These are phyloP conservation scores for Cryptococcus floricola DNA, from an alignment of 1,284 basidiomycete genomes.

Conservation along the genomic window DNA sequence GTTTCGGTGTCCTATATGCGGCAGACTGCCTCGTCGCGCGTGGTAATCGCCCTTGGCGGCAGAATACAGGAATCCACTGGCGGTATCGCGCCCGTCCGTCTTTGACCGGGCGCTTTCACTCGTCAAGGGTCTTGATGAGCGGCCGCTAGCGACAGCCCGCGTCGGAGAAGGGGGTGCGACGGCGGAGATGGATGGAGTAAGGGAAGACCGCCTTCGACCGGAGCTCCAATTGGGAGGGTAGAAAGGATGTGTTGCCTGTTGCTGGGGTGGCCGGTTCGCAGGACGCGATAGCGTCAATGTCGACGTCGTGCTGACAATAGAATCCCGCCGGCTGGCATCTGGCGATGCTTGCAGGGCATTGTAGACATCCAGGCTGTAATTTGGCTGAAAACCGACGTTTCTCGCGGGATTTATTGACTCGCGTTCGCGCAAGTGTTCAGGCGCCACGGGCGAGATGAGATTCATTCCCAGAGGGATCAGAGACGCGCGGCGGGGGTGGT, in stretches of 20 bases:
- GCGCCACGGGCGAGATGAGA: conserved; percentile 46
- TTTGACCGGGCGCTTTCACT: conserved; percentile 16
- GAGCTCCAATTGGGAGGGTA: conserved; percentile 13
- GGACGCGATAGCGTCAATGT: conserved; percentile 38
- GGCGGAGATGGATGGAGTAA: conserved; percentile 34
- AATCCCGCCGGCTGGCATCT: conserved; percentile 17
- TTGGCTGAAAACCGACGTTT: conserved; percentile 28
- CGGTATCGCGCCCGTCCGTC: background rate
- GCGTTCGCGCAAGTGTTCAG: conserved; percentile 11
- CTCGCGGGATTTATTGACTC: conserved; percentile 17
- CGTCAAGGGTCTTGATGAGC: conserved; percentile 20
- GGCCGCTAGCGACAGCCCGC: conserved; percentile 27
- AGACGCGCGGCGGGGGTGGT: conserved; percentile 46
- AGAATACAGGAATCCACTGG: background rate
- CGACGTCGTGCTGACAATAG: conserved; percentile 32
- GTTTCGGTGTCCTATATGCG: conserved; percentile 36
- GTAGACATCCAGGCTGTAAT: background rate
- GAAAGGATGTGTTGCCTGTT: conserved; percentile 8
- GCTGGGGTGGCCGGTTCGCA: conserved; percentile 1
- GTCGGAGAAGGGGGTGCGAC: conserved; percentile 38
- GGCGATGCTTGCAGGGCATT: background rate
- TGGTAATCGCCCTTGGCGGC: background rate
- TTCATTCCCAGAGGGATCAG: conserved; percentile 47
- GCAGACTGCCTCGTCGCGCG: conserved; percentile 36
- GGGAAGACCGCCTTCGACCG: conserved; percentile 29